Base-by-base conservation (phyloP, 352 stramenopile species). In the Phytophthora nicotianae region DNA sequence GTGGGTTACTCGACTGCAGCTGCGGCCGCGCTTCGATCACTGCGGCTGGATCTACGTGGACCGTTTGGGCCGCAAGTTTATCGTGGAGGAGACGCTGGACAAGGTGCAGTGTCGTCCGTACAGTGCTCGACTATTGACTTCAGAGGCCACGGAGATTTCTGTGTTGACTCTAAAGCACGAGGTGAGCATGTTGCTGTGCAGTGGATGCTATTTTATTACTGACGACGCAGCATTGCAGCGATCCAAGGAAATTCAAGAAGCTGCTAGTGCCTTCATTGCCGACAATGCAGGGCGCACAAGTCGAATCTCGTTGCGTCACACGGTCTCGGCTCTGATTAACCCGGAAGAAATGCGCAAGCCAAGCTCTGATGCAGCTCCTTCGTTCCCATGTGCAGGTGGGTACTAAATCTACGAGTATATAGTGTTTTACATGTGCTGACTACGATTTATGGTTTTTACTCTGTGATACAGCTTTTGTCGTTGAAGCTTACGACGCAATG, bases 11-110 rank as follows among this genome's bases (percentile, higher is more conserved):
- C 79, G 83, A 23, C 52, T 74, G 49, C 66, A 65, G 7, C 75
- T 89, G 57, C 64, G 83, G n/a, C 73, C 83, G 16, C 85, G 78
- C 46, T 95, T 91, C 55, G 86, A 95, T 56, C 85, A 94, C 64
- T 87, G 82, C 33, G 87, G 87, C 0, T 89, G 87, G 74, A 68
- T 95, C 50, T 90, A 89, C 54, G 85, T 94, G 42, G 83, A 95
- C 57, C 77, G 81, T 27, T 60, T 95, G 45, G 87, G 87, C 2
- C 81, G 83, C 60, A 92, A 92, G 58, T 95, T 90, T 35, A 75
- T 95, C 20, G 81, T 94, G 33, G 87, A 95, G 64, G 87, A 95
- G 63, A 94, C 85, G 67, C 77, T 91, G 45, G 54, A 69, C 40
- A 83, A 87, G 46, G 83, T 95, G 42, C 81, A 91, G 55, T 93